Base-by-base conservation (phyloP, 768 basidiomycete species). In the Russula lepida region DNA sequence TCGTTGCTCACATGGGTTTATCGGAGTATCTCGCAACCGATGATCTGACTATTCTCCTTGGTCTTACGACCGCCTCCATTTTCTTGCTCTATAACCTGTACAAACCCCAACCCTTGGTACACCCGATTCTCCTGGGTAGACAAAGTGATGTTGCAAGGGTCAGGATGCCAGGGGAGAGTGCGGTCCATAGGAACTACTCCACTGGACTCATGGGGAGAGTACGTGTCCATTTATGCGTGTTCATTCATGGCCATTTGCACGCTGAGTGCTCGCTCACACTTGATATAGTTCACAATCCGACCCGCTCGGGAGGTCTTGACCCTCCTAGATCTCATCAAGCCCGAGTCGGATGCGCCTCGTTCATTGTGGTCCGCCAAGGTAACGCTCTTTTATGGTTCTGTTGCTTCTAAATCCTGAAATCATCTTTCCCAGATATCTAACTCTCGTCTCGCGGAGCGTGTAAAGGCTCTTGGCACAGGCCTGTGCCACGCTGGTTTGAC, bases 131-230 rank as follows among this genome's bases (percentile, higher is more conserved):
- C 9, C 81, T 98, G 1, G 93, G 94, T 7, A 78, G 92, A 53
- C 94, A 98, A 78, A 92, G 91, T 67, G 95, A 97, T 71, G 87
- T 88, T 28, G 86, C 85, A 13, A 79, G 86, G 53, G 90, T 94
- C 4, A 78, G 94, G 56, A 85, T 90, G 68, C 79, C 87, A 13
- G 78, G 81, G 8, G 89, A 95, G 74, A 93, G 90, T 67, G 90
- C 92, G 0, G 77, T 94, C 17, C 95, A 95, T 72, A 82, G 95
- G 68, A 92, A 90, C 75, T 97, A 94, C 77, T 83, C 88, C 15
- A 92, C 88, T 27, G 90, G 90, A 15, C 76, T 89, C 60, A 81
- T 84, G 83, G 93, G 83, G 68, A 83, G 86, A 76, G 92, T 85
- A 73, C 71, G 82, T 76, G 30, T 48, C 21, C 48, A 55, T 27